These are phyloP conservation scores for Pisolithus marmoratus DNA, from an alignment of 768 basidiomycete species.

Conservation along the genomic window DNA sequence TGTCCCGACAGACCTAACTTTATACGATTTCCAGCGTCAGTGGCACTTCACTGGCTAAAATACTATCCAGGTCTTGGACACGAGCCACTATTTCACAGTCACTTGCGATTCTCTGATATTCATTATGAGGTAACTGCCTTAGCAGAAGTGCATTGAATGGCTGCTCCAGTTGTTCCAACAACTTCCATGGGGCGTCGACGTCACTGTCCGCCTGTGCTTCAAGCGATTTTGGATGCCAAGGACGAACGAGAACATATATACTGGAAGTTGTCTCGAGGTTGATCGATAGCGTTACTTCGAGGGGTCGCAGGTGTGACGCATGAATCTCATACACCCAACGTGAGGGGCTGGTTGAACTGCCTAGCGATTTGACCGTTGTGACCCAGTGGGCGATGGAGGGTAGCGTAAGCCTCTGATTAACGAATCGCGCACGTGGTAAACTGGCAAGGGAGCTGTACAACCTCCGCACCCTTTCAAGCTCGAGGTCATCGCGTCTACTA, in stretches of 20 bases:
- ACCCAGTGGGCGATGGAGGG: no score
- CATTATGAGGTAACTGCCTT: not conserved
- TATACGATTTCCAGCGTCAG: no score
- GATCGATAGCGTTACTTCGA: no score
- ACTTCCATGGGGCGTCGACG: not conserved
- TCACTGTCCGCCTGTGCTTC: not conserved
- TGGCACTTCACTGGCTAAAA: no score
- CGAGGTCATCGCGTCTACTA: not conserved
- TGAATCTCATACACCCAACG: no score
- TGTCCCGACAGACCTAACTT: no score
- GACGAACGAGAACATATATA: no score
- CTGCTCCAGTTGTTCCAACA: not conserved
- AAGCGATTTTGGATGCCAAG: not conserved
- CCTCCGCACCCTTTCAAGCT: not conserved
- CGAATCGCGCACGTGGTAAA: not conserved
- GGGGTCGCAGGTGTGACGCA: no score
- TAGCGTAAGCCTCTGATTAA: no score
- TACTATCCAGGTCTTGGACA: not conserved
- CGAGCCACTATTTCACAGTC: not conserved
- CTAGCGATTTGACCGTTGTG: no score
- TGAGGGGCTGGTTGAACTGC: no score
- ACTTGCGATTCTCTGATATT: not conserved
- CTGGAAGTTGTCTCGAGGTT: no score
- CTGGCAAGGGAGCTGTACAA: not conserved
- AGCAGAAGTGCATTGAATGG: not conserved